Evolutionary conservation across 139 green algal genomes (phyloP), one percentile per base, ranked within the genome.

Genomic region (Chlorella sorokiniana): DNA sequence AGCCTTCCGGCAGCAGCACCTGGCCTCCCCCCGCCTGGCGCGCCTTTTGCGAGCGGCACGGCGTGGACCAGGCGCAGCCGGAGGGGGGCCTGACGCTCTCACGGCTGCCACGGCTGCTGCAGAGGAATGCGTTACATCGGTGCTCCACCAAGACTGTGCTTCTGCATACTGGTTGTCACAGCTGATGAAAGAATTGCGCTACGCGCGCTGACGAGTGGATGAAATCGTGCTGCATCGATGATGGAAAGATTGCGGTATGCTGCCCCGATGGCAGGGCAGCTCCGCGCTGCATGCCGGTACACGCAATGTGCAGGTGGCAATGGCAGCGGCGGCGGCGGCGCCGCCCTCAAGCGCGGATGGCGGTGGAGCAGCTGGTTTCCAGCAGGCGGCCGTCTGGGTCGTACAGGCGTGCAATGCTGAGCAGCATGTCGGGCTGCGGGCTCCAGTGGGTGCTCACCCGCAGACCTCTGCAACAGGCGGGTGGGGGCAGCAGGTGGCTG

Each of bases 361-460:
- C 73, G 16, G 73, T 79, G 54, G 44, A 67, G 25, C 52, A 69
- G 8, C 14, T 25, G 27, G 69, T 38, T 37, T 79, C 73, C 27
- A 79, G 54, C 48, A 87, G 74, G 10, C 9, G 0, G n/a, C 83
- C 83, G 8, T 75, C 54, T n/a, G 37, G 42, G 22, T 33, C 59
- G 42, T 87, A 87, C 35, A 56, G 74, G 7, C 83, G 42, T 37
- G 45, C 51, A 54, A 84, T 84, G 76, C 20, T 51, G 22, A 87
- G 68, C 51, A 84, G 59, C 64, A 83, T 73, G 20, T 70, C 83
- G 31, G 37, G n/a, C 33, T 63, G 29, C 0, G 83, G 83, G 52
- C 76, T 73, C 83, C 83, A 87, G 22, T 69, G 51, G 14, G 48
- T 79, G 48, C 65, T 71, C n/a, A 87, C 68, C 9, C 71, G 64